phyloP scores from a whole-genome alignment of 768 basidiomycete species.

The Serendipita sp. region DNA sequence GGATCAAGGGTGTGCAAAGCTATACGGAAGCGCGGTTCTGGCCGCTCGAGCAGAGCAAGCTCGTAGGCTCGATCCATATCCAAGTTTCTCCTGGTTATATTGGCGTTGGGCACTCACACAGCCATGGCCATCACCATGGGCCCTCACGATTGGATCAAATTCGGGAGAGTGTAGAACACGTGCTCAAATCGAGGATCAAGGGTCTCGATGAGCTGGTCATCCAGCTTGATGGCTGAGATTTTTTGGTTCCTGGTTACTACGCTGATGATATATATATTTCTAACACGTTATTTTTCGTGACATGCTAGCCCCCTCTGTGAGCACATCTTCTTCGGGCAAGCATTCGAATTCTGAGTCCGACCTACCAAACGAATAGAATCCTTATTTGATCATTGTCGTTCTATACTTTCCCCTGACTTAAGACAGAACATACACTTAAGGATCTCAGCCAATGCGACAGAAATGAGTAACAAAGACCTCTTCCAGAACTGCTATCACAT shows the following conservation, averaged over 20 bases:
- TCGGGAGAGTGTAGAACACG: background rate
- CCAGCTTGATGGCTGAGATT: background rate
- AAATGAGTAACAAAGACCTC: too few relatives aligned
- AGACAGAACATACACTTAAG: too few relatives aligned
- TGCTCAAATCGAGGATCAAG: conserved; percentile 1
- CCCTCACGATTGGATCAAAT: background rate
- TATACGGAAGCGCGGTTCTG: background rate
- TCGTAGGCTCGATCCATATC: conserved; percentile 2
- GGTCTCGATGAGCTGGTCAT: conserved; percentile 1
- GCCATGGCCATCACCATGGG: background rate
- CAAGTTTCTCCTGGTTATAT: background rate
- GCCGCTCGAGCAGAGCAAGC: background rate
- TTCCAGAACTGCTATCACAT: too few relatives aligned
- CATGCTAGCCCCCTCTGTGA: too few relatives aligned
- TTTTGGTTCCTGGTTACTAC: background rate
- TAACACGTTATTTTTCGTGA: background rate
- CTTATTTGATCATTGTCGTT: too few relatives aligned
- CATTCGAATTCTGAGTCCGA: too few relatives aligned
- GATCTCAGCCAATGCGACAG: too few relatives aligned
- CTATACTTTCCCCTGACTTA: too few relatives aligned
- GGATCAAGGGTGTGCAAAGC: background rate
- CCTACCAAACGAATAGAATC: too few relatives aligned
- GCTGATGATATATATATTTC: background rate
- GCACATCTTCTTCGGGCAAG: too few relatives aligned
- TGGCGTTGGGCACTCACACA: background rate